Evolutionary conservation across 1,284 basidiomycete genomes (phyloP).

Genomic region (Macrocystidia cucumis): DNA sequence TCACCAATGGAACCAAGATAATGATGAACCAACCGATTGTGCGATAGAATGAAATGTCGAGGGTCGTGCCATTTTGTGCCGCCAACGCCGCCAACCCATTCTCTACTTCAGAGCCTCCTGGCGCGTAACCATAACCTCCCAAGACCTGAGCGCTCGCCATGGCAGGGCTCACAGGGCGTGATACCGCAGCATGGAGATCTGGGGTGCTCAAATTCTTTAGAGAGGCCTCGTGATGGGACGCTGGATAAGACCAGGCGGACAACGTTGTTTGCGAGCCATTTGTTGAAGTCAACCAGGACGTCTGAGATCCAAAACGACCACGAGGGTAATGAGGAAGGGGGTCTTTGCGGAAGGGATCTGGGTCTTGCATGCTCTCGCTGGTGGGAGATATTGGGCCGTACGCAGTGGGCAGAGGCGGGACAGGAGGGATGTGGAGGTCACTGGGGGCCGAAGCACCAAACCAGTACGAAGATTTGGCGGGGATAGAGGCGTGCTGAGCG

Average conservation of each 20-base stretch:
- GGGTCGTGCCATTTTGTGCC: slow-evolving; percentile 28
- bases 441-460: slow-evolving; percentile 37
- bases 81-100: slow-evolving; percentile 40
- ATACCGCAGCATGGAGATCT: slow-evolving; percentile 31
- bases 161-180: slow-evolving; percentile 43
- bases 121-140: slow-evolving; percentile 54
- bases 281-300: slow-evolving; percentile 63
- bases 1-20: slow-evolving; percentile 60
- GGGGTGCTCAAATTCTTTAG: slow-evolving; percentile 23
- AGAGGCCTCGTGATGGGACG: slow-evolving; percentile 26
- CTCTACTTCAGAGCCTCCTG: slow-evolving; percentile 36
- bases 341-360: slow-evolving; percentile 56
- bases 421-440: slow-evolving; percentile 43
- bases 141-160: slow-evolving; percentile 51
- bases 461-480: slow-evolving; percentile 54
- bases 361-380: slow-evolving; percentile 33
- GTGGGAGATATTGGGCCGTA: slow-evolving; percentile 41
- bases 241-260: slow-evolving; percentile 61
- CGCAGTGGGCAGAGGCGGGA: slow-evolving; percentile 54
- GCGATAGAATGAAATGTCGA: slow-evolving; percentile 47
- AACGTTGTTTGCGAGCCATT: slow-evolving; percentile 47
- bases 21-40: slow-evolving; percentile 52
- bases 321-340: slow-evolving; percentile 29
- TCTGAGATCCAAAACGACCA: slow-evolving; percentile 49
- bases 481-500: slow-evolving; percentile 37